Conservation (phyloP, 768 basidiomycete species). For the Strobilomyces confusus region DNA sequence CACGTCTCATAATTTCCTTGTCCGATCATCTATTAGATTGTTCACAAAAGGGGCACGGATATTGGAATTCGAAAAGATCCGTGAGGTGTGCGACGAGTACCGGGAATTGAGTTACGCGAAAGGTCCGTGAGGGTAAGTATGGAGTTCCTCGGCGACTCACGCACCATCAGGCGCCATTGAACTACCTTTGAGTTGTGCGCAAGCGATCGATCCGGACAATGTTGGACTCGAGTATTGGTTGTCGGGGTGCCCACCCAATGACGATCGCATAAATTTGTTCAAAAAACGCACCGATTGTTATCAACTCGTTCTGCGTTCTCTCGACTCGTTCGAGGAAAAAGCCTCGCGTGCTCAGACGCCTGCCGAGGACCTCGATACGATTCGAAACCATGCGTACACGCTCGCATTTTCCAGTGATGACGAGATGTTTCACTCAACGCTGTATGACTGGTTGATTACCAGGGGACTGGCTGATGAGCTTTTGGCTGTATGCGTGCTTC, state of each 20-base stretch:
- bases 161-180: slow-evolving; percentile 66
- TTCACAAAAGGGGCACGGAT: slow-evolving; percentile 87
- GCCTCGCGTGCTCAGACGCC: slow-evolving; percentile 34
- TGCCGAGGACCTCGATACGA: slow-evolving; percentile 57
- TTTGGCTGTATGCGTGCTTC: slow-evolving; percentile 63
- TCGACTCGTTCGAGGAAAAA: slow-evolving; percentile 75
- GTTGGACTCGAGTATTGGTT: slow-evolving; percentile 76
- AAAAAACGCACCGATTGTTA: slow-evolving; percentile 73
- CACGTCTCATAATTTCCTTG: background rate
- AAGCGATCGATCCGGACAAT: slow-evolving; percentile 70
- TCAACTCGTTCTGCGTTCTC: slow-evolving; percentile 75
- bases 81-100: slow-evolving; percentile 88
- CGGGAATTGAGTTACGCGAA: slow-evolving; percentile 78
- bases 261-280: slow-evolving; percentile 54
- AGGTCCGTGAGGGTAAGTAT: slow-evolving; percentile 43
- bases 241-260: slow-evolving; percentile 53
- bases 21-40: slow-evolving; percentile 44
- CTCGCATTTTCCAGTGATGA: slow-evolving; percentile 83
- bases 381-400: slow-evolving; percentile 82
- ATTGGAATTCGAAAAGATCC: slow-evolving; percentile 76
- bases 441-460: slow-evolving; percentile 92
- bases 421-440: slow-evolving; percentile 87
- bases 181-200: slow-evolving; percentile 81
- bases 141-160: background rate
- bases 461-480: slow-evolving; percentile 82